A percentile compares a stretch with the other conserved stretches of the same genome.
Conservation (phyloP, 2,329 filamentous ascomycete species). For the Emmonsiellopsis sp. region DNA sequence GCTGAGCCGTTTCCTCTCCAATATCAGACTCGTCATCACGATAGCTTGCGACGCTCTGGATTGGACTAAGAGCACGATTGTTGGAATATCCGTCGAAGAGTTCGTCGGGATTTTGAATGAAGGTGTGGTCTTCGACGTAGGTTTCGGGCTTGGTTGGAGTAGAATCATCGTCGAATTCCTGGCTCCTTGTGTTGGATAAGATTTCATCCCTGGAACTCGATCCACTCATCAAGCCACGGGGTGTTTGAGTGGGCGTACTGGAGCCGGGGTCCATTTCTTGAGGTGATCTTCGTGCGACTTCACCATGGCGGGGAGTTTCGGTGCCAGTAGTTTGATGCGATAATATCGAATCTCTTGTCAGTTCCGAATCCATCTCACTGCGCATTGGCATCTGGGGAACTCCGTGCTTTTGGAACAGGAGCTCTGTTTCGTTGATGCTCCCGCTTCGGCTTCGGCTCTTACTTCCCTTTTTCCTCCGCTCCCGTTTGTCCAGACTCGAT, state of each 20-base stretch:
- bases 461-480: slow-evolving; percentile 36
- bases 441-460: slow-evolving; percentile 42
- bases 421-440: slow-evolving; percentile 43
- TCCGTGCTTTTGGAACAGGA: slow-evolving; percentile 44
- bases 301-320: slow-evolving; percentile 56
- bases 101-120: slow-evolving; percentile 16
- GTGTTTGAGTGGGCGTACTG: slow-evolving; percentile 50
- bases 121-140: not conserved
- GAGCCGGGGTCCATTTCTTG: slow-evolving; percentile 45
- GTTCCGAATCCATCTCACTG: slow-evolving; percentile 76
- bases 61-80: slow-evolving; percentile 72
- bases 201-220: not conserved
- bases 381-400: slow-evolving; percentile 79
- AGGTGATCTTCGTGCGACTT: slow-evolving; percentile 52
- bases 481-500: slow-evolving; percentile 42
- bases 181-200: not conserved
- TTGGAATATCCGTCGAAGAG: slow-evolving; percentile 40
- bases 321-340: slow-evolving; percentile 71
- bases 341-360: slow-evolving; percentile 79
- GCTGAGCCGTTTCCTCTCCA: slow-evolving; percentile 46
- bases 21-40: slow-evolving; percentile 58
- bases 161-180: not conserved
- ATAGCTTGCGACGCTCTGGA: slow-evolving; percentile 86
- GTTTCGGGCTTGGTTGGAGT: slow-evolving; percentile 1
- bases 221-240: slow-evolving; percentile 19